phyloP scores from a whole-genome alignment of 1,139 yeast species.

The Saccharomyces pastorianus region DNA sequence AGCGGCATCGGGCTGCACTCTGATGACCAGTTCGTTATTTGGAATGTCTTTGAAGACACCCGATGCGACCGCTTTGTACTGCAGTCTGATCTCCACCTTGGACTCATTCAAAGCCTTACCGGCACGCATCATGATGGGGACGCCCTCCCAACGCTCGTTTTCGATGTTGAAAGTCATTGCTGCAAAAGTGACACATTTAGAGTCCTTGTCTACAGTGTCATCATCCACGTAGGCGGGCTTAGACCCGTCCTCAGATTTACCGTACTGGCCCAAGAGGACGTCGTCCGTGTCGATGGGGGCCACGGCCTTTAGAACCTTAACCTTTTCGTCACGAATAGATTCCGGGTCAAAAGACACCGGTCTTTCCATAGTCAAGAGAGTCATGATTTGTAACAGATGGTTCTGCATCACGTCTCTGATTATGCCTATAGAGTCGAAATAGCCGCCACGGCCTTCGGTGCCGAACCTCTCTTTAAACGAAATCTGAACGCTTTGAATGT shows the following conservation, averaged over 20 bases:
- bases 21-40: constrained; percentile 85
- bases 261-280: constrained; percentile 81
- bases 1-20: constrained; percentile 93
- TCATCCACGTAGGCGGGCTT: constrained; percentile 92
- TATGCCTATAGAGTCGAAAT: constrained; percentile 90
- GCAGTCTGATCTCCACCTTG: constrained; percentile 90
- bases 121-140: constrained; percentile 90
- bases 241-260: constrained; percentile 70
- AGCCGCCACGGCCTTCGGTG: constrained; percentile 98
- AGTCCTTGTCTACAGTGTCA: constrained; percentile 72
- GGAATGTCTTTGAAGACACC: constrained; percentile 79
- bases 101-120: constrained; percentile 92
- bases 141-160: constrained; percentile 98
- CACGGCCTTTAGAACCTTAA: constrained; percentile 78
- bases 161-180: constrained; percentile 70
- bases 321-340: constrained; percentile 92
- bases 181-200: constrained; percentile 88
- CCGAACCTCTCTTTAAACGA: constrained; percentile 95
- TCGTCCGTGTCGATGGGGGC: constrained; percentile 58
- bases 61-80: constrained; percentile 75
- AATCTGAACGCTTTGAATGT: constrained; percentile 72
- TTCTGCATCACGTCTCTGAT: constrained; percentile 98
- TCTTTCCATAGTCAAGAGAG: constrained; percentile 90
- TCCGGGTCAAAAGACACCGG: constrained; percentile 88
- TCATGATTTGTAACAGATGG: constrained; percentile 86